phyloP scores from a whole-genome alignment of 2,329 filamentous ascomycete genomes.

The Alternaria gaisen region DNA sequence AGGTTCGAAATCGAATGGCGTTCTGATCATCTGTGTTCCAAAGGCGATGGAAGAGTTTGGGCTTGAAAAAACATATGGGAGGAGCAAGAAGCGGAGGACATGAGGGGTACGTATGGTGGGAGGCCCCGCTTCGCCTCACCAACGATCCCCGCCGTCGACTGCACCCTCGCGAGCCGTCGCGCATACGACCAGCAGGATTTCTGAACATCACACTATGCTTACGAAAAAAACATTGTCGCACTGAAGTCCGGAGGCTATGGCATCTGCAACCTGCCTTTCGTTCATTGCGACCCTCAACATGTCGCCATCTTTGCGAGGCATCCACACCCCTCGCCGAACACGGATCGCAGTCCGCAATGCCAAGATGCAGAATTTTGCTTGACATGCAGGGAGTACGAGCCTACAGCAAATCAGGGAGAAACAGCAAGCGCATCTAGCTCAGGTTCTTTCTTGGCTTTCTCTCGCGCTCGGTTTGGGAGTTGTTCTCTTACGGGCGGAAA shows the following conservation, averaged over 20 bases:
- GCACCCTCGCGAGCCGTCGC: background rate
- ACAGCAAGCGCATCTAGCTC: background rate
- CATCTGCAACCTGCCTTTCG: background rate
- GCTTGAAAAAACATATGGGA: background rate
- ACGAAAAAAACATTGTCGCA: background rate
- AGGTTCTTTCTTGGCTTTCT: background rate
- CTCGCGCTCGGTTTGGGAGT: background rate
- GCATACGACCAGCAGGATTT: background rate
- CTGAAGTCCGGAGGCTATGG: background rate
- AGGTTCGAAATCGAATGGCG: background rate
- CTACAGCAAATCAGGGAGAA: background rate
- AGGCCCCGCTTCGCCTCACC: background rate
- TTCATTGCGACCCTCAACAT: background rate
- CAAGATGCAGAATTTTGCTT: conserved; percentile 5
- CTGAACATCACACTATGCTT: background rate
- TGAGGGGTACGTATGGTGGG: background rate
- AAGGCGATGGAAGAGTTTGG: background rate
- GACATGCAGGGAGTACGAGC: background rate
- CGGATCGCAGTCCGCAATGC: background rate
- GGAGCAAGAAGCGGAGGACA: background rate
- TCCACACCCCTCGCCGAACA: background rate
- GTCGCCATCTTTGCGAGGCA: background rate
- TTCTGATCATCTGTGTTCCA: background rate
- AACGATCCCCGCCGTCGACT: background rate
- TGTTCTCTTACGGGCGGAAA: background rate